Evolutionary conservation across 2,329 filamentous ascomycete species (phyloP).

Genomic region (Cladosporium halotolerans): DNA sequence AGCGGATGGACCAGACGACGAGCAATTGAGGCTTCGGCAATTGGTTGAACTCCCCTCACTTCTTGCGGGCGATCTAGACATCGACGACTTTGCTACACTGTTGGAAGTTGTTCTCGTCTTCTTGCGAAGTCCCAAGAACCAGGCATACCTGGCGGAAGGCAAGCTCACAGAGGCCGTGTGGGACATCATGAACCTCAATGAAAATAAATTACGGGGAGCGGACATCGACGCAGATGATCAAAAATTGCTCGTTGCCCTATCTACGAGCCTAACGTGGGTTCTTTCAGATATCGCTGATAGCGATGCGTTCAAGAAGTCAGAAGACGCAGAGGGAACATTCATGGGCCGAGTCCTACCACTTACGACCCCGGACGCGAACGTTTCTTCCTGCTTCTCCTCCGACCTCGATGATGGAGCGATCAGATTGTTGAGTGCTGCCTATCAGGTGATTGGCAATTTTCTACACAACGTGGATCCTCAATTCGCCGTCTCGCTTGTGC

Average conservation of each 20-base stretch:
- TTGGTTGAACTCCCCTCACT: neutral
- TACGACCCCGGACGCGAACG: neutral
- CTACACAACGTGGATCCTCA: neutral
- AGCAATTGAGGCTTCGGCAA: neutral
- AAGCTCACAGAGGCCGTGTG: constrained; percentile 14
- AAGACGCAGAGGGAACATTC: neutral
- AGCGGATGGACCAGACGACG: neutral
- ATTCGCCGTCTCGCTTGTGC: neutral
- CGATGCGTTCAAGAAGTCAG: constrained; percentile 14
- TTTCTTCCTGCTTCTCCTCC: too few species aligned
- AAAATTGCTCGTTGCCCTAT: constrained; percentile 19
- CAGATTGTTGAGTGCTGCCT: constrained; percentile 19
- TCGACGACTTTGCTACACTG: constrained; percentile 21
- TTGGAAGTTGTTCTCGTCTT: constrained; percentile 22
- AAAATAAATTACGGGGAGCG: neutral
- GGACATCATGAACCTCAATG: constrained; percentile 17
- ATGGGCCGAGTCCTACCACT: neutral
- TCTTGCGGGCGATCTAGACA: constrained; percentile 3
- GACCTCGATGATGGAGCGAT: neutral
- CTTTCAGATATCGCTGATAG: constrained; percentile 26
- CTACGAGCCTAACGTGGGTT: constrained; percentile 25
- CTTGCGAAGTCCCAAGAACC: constrained; percentile 20
- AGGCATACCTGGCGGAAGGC: constrained; percentile 17
- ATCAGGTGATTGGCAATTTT: constrained; percentile 26
- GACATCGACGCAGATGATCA: constrained; percentile 13